These are phyloP conservation scores for Emmonsia crescens DNA, from an alignment of 2,329 filamentous ascomycete species.

Conservation along the genomic window DNA sequence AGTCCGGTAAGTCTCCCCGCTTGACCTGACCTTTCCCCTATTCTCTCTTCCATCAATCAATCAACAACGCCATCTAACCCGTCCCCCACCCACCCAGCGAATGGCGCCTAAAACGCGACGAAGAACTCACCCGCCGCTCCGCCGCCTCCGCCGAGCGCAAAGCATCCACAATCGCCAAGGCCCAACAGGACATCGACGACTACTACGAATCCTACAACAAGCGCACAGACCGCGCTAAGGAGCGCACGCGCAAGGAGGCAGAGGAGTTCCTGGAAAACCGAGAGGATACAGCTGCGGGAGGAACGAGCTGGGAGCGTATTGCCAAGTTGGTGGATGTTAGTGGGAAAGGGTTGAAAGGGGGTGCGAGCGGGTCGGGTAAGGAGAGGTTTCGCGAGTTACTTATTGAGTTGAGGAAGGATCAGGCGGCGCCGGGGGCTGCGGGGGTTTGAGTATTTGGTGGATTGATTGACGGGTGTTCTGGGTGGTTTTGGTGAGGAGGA, in stretches of 20 bases:
- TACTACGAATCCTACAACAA: constrained; percentile 99
- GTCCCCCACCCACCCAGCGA: constrained; percentile 36
- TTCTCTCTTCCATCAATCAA: not conserved
- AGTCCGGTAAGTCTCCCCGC: constrained; percentile 47
- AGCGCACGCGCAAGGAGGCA: constrained; percentile 80
- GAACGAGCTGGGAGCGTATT: constrained; percentile 97
- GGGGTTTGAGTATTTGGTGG: constrained; percentile 26
- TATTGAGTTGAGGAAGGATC: constrained; percentile 79
- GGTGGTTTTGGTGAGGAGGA: not conserved
- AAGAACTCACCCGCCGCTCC: constrained; percentile 69
- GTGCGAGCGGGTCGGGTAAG: constrained; percentile 83
- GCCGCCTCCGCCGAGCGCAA: constrained; percentile 76
- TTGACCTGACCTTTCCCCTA: not conserved
- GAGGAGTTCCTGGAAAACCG: constrained; percentile 82
- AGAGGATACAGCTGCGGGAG: constrained; percentile 87
- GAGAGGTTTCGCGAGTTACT: constrained; percentile 90
- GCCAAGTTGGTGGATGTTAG: constrained; percentile 95
- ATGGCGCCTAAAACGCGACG: constrained; percentile 86
- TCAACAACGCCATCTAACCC: constrained; percentile 4
- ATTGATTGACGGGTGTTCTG: not conserved
- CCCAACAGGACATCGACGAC: constrained; percentile 90
- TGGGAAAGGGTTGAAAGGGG: constrained; percentile 80
- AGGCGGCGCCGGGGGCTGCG: constrained; percentile 60
- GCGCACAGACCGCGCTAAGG: constrained; percentile 88
- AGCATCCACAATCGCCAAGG: constrained; percentile 74